phyloP scores from a whole-genome alignment of 257 asterid species.

The Plantago major region DNA sequence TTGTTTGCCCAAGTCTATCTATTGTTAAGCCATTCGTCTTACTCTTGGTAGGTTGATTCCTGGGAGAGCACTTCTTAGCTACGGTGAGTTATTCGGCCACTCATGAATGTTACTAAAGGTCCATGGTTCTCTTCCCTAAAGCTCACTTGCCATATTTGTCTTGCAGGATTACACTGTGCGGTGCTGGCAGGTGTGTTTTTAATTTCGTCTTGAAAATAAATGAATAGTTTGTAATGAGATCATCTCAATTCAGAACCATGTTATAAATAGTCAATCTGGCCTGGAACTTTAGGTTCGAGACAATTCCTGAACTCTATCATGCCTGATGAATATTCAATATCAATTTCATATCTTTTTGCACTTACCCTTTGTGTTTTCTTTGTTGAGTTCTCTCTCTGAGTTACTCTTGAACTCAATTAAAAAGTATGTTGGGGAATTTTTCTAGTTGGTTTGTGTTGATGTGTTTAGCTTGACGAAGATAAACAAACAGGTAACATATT shows the following conservation, averaged over 20 bases:
- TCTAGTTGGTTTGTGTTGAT: too few species aligned
- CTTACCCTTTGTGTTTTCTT: background rate
- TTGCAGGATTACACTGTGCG: conserved; percentile 94
- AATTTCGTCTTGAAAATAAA: background rate
- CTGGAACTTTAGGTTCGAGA: conserved; percentile 8
- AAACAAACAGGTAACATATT: too few species aligned
- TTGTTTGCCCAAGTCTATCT: conserved; percentile 8
- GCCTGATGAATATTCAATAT: background rate
- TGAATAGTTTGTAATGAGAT: conserved; percentile 2
- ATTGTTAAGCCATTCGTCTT: conserved; percentile 19
- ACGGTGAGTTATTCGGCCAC: conserved; percentile 50
- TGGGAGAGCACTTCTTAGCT: conserved; percentile 86
- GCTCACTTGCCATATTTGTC: conserved; percentile 23
- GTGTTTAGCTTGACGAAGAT: too few species aligned
- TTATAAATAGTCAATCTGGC: background rate
- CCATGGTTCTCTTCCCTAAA: conserved; percentile 9
- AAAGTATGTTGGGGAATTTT: too few species aligned
- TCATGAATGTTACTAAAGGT: conserved; percentile 12
- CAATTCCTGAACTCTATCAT: background rate
- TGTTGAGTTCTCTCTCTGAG: background rate
- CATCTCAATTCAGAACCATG: conserved; percentile 12
- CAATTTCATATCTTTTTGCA: conserved; percentile 3
- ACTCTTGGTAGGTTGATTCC: conserved; percentile 65
- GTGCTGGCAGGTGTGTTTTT: conserved; percentile 72
- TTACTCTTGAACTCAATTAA: too few species aligned